Base-by-base conservation (phyloP, 2,329 filamentous ascomycete genomes). In the Talaromyces sp. region DNA sequence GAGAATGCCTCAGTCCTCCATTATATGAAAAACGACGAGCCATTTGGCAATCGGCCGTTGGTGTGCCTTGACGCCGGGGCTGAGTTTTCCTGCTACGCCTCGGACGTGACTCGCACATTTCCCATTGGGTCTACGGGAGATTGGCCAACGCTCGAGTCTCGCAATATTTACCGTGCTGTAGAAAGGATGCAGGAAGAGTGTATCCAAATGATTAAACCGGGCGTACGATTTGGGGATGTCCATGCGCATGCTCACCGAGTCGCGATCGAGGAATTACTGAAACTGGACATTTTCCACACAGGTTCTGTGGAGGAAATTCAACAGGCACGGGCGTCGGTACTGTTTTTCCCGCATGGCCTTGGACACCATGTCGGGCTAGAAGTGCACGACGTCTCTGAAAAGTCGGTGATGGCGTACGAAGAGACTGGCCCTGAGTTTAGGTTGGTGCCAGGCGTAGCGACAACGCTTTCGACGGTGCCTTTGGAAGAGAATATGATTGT, bases 101-200 rank as follows among this genome's bases (percentile, higher is more conserved):
- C 88, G 34, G 85, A 88, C 65, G 82, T 94, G 80, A 97, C 93
- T 1, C 86, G 94, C 57, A 94, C 91, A 0, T 96, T 96, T 72
- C 94, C 94, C 1, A 87, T 96, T 67, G 60, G 58, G 28, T 10
- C 47, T 33, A 84, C 79, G 4, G 89, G 89, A 62, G 85, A 83
- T 65, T 79, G 76, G 76, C 73, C 75, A 23, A 88, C 84, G 60
- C 77, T 83, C 55, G 87, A 94, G 74, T 88, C 86, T 56, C 82
- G 87, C 68, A 82, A 87, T 65, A 89, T 96, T 64, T 96, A 96
- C 78, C 84, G 89, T 65, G 87, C 96, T 44, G 94, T 97, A 0
- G 83, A 92, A 54, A 83, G 87, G 69, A 98, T 97, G 93, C 93
- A 97, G 76, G 82, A 86, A 34, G 87, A 90, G 65, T 91, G 87